Evolutionary conservation across 2,329 filamentous ascomycete genomes (phyloP).

Genomic region (Fusarium drepaniforme): DNA sequence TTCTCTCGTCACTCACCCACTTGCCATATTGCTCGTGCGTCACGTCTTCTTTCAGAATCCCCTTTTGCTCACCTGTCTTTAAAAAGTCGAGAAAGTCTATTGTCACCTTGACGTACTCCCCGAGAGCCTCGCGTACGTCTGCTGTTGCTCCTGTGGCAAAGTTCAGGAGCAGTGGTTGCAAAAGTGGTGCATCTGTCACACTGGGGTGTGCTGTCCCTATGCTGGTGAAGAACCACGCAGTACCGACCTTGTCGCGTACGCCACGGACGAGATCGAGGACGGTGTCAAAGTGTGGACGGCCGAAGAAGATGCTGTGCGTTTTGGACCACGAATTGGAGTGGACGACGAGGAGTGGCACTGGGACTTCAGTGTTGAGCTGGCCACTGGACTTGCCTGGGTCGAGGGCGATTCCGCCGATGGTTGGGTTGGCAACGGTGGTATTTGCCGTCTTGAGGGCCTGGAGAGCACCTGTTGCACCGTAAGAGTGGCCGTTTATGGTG

Average conservation of each 20-base stretch:
- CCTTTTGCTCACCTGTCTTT: conserved; percentile 54
- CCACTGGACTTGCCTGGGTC: conserved; percentile 76
- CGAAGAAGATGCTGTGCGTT: conserved; percentile 68
- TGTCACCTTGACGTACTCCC: conserved; percentile 71
- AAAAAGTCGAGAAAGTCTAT: conserved; percentile 68
- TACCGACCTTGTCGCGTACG: conserved; percentile 57
- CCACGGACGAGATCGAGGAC: conserved; percentile 67
- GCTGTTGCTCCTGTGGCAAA: conserved; percentile 72
- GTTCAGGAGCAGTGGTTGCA: conserved; percentile 71
- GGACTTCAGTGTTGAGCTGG: conserved; percentile 68
- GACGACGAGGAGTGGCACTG: conserved; percentile 70
- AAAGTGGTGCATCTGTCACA: conserved; percentile 74
- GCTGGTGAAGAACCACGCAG: conserved; percentile 67
- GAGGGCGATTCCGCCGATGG: conserved; percentile 70
- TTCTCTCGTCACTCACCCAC: conserved; percentile 54
- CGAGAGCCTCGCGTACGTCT: conserved; percentile 66
- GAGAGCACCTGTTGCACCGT: conserved; percentile 73
- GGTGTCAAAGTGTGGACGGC: conserved; percentile 73
- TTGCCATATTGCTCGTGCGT: conserved; percentile 56
- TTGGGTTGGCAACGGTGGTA: conserved; percentile 45
- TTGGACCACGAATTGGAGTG: conserved; percentile 76
- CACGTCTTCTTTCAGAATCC: conserved; percentile 63
- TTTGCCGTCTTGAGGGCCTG: conserved; percentile 66
- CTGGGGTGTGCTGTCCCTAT: conserved; percentile 71
- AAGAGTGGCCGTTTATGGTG: conserved; percentile 73